Evolutionary conservation across 768 basidiomycete genomes (phyloP).

Genomic region (Mycena galopus): DNA sequence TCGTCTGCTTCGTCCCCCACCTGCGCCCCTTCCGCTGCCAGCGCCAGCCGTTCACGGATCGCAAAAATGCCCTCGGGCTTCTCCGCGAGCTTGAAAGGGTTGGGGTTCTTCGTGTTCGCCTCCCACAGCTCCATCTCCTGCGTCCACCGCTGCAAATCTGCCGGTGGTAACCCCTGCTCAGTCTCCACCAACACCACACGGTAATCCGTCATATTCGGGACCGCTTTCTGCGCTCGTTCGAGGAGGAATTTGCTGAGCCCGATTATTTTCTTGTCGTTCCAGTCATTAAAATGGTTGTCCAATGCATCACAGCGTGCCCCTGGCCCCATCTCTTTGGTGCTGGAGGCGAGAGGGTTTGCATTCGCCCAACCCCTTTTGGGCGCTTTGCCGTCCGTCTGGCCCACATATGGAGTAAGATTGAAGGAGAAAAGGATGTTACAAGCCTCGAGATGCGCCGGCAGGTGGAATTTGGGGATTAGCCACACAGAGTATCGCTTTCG

Average conservation of each 20-base stretch:
- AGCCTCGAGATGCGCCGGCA: conserved; percentile 38
- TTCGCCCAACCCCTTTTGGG: background rate
- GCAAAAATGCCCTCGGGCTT: background rate
- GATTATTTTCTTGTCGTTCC: conserved; percentile 26
- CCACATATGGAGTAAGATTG: too few species aligned
- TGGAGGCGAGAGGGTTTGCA: background rate
- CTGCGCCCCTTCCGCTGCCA: too few species aligned
- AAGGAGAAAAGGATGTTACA: too few species aligned
- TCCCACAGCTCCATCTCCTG: conserved; percentile 5
- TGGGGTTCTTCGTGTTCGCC: background rate
- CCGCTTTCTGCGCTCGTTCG: background rate
- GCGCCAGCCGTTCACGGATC: background rate
- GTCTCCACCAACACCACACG: background rate
- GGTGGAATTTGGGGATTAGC: conserved; percentile 45
- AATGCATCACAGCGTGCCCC: too few species aligned
- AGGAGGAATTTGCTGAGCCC: background rate
- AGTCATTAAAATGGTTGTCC: conserved; percentile 1
- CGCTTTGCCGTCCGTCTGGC: too few species aligned
- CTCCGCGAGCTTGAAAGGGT: background rate
- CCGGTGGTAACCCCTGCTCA: background rate
- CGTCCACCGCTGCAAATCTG: background rate
- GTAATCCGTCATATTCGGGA: background rate
- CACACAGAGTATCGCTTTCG: conserved; percentile 3
- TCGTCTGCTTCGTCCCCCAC: too few species aligned
- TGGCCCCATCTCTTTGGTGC: too few species aligned